Conservation (phyloP, 176 grass and related monocot genomes). For the Oryza rufipogon region DNA sequence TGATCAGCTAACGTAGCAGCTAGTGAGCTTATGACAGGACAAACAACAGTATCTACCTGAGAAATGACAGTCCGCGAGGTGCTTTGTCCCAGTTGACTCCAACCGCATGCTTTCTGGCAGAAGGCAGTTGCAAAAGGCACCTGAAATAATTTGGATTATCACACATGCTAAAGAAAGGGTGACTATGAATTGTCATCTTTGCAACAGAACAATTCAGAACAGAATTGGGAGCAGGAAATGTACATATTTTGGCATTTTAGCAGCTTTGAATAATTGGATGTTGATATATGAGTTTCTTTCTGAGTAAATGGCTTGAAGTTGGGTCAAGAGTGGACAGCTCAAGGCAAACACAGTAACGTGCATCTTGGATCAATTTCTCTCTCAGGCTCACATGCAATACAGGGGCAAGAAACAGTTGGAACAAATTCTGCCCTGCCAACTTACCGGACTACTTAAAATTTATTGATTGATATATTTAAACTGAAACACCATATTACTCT, state of each 20-base stretch:
- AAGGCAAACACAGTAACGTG: not conserved
- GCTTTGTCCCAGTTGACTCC: constrained; percentile 77
- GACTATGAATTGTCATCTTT: too few species aligned
- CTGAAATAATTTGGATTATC: constrained; percentile 55
- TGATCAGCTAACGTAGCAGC: not conserved
- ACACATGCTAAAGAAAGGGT: not conserved
- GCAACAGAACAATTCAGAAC: constrained; percentile 1
- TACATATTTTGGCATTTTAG: too few species aligned
- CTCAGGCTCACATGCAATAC: not conserved
- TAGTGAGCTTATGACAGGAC: not conserved
- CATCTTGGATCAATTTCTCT: not conserved
- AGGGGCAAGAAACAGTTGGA: not conserved
- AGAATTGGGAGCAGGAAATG: not conserved
- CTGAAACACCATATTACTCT: not conserved
- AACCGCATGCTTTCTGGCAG: constrained; percentile 84
- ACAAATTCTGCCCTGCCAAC: not conserved
- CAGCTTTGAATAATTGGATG: not conserved
- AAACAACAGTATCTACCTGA: constrained; percentile 62
- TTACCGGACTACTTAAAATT: not conserved
- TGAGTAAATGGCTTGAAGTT: not conserved
- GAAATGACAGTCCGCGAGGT: constrained; percentile 61
- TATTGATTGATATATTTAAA: not conserved
- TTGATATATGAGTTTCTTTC: not conserved
- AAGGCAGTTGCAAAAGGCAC: constrained; percentile 91
- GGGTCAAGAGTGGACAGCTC: not conserved